Evolutionary conservation across 2,329 filamentous ascomycete species (phyloP), one percentile per base, ranked within the genome.

Genomic region (Diaporthe sp.): DNA sequence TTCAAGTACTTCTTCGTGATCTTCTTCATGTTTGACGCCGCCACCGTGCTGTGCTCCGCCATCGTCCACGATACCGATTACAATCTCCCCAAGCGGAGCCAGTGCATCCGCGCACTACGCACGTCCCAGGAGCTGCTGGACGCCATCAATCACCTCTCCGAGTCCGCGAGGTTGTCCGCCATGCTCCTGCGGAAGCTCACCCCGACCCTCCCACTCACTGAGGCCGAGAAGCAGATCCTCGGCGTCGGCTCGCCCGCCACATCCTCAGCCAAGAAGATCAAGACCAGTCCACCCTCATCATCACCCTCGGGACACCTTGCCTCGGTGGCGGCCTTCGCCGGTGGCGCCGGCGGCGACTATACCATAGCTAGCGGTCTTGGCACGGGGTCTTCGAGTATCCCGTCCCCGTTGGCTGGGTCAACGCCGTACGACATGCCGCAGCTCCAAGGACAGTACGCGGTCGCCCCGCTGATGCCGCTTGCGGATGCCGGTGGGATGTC

Each of bases 1-100:
- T 77, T 78, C 63, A 81, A 79, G 68, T 81, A 79, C 72, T 79
- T 80, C 63, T 80, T 79, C 72, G 77, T 78, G 56, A 77, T 80
- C 70, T 81, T 81, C 71, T 81, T 80, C 76, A 79, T 81, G 50
- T 81, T 81, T 63, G 79, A 81, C 66, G 77, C 79, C 32, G 73
- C 79, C 13, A 80, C 79, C 15, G 75, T 78, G 50, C 63, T 81
- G 72, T 81, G 79, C 72, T 80, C 79, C 10, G 80, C 77, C 1
- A 74, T 81, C 35, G 73, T 79, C 19, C 78, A 80, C 63, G 80
- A 81, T 56, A 75, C 77, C 32, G 77, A 77, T 15, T 69, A 76
- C 53, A 78, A 68, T n/a, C 75, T 81, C 4, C 80, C 80, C 25
- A 76, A 79, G 70, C 75, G 80, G 13, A 77, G 78, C 35, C 73